A percentile compares a stretch with the other conserved stretches of the same genome.
phyloP scores from a whole-genome alignment of 169 alveolate species.

The Prorocentrum cordatum region DNA sequence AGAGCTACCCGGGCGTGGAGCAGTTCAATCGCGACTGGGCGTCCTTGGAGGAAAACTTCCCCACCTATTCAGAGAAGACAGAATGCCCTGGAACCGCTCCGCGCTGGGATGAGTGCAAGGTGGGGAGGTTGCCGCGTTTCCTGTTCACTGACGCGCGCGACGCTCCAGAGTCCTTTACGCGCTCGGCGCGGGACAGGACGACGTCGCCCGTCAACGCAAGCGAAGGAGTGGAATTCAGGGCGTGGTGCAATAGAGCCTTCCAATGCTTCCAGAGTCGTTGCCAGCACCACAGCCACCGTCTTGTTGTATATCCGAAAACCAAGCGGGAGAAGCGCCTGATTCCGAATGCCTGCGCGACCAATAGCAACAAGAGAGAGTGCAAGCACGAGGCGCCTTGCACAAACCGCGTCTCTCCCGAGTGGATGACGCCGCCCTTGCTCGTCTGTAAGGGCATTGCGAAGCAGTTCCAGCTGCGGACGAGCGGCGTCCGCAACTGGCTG shows the following conservation, averaged over 20 bases:
- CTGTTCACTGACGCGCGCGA: neutral
- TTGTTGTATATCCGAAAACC: no score
- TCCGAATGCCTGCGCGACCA: neutral
- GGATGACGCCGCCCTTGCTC: neutral
- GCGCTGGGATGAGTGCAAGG: neutral
- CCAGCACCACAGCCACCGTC: no score
- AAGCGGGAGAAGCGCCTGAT: no score
- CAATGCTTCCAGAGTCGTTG: no score
- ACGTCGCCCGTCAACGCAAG: no score
- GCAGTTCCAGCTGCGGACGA: neutral
- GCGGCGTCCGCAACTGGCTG: neutral
- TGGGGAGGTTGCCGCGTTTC: neutral
- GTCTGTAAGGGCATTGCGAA: neutral
- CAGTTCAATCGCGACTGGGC: no score
- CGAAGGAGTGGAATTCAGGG: no score
- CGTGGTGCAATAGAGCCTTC: no score
- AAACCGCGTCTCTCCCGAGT: no score
- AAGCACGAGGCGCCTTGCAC: neutral
- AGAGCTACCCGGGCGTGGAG: neutral
- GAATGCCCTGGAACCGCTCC: neutral
- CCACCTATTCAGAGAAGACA: neutral
- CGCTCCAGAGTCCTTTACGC: neutral
- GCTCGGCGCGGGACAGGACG: no score
- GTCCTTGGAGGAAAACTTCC: no score
- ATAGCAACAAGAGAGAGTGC: neutral